Evolutionary conservation across 1,284 basidiomycete genomes (phyloP).

Genomic region (Anthracocystis walkeri): DNA sequence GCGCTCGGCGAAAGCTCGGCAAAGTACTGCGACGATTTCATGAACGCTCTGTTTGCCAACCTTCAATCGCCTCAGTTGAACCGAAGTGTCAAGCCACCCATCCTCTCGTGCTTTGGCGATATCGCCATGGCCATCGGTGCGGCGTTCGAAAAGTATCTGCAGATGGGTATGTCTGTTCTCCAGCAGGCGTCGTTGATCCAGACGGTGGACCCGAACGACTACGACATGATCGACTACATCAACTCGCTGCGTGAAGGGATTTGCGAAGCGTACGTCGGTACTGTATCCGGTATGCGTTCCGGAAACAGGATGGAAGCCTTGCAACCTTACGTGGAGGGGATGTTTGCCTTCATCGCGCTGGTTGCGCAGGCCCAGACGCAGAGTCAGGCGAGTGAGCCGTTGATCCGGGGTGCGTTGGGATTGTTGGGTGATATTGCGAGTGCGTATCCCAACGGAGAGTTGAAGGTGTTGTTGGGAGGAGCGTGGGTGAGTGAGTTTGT

Average conservation of each 20-base stretch:
- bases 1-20: conserved; percentile 85
- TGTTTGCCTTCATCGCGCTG: conserved; percentile 84
- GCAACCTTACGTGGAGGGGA: conserved; percentile 79
- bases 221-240: conserved; percentile 92
- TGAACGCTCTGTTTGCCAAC: conserved; percentile 90
- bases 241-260: conserved; percentile 91
- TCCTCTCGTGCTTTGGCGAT: conserved; percentile 95
- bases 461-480: conserved; percentile 79
- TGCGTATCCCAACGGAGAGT: conserved; percentile 73
- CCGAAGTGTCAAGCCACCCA: conserved; percentile 94
- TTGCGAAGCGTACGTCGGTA: conserved; percentile 94
- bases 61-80: conserved; percentile 90
- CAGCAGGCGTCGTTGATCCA: conserved; percentile 82
- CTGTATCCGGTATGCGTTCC: conserved; percentile 88
- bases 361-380: conserved; percentile 83
- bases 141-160: conserved; percentile 87
- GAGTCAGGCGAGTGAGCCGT: conserved; percentile 77
- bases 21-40: conserved; percentile 87
- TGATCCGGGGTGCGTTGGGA: conserved; percentile 82
- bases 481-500: conserved; percentile 86
- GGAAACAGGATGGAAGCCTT: conserved; percentile 80
- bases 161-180: conserved; percentile 90
- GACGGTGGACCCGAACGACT: conserved; percentile 74
- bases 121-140: conserved; percentile 90
- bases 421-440: conserved; percentile 91